Conservation (phyloP, 2,329 filamentous ascomycete genomes). For the Drechmeria coniospora region DNA sequence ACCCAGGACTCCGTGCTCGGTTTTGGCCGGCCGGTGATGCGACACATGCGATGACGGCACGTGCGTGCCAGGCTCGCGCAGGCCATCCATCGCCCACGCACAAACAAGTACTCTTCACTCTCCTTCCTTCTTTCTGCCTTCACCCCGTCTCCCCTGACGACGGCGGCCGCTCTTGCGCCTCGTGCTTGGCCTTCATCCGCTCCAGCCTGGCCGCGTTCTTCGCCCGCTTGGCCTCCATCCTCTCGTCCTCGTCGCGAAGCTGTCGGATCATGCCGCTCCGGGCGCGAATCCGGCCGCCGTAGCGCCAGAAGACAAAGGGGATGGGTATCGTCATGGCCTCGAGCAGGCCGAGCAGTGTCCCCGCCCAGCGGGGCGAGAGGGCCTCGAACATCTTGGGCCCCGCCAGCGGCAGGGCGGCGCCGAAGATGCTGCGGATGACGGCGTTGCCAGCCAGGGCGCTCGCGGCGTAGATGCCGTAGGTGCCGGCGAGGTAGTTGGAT, state of each 20-base stretch:
- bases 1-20: too few relatives aligned
- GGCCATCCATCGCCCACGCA: too few relatives aligned
- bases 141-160: too few relatives aligned
- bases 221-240: conserved; percentile 15
- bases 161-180: background rate
- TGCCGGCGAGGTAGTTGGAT: conserved; percentile 62
- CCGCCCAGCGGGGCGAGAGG: conserved; percentile 64
- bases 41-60: too few relatives aligned
- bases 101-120: too few relatives aligned
- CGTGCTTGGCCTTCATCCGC: conserved; percentile 1
- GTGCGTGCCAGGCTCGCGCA: too few relatives aligned
- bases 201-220: conserved; percentile 11
- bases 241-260: conserved; percentile 29
- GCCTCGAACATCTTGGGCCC: conserved; percentile 55
- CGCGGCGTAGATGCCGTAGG: conserved; percentile 70
- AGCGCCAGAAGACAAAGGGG: conserved; percentile 61
- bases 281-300: conserved; percentile 36
- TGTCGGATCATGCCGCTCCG: conserved; percentile 32
- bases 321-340: conserved; percentile 65
- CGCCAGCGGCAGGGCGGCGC: conserved; percentile 64
- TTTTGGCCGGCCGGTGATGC: too few relatives aligned
- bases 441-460: conserved; percentile 68
- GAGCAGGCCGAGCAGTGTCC: conserved; percentile 57
- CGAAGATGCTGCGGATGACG: conserved; percentile 55
- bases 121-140: background rate